phyloP scores from a whole-genome alignment of 192 early-diverging fungal species.

The Coemansia sp. region DNA sequence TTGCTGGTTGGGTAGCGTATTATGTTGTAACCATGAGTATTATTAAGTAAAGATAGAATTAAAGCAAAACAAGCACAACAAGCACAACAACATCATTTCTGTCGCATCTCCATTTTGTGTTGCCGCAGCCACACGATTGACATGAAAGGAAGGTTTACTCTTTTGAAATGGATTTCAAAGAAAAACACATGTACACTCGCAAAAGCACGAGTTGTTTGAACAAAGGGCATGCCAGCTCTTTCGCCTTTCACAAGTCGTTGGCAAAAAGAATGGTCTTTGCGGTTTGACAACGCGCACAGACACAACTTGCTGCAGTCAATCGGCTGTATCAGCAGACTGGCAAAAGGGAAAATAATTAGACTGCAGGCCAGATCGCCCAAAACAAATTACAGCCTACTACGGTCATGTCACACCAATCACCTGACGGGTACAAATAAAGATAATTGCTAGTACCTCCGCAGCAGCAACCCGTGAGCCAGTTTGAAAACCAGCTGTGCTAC shows the following conservation, averaged over 20 bases:
- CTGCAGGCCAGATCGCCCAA: not conserved
- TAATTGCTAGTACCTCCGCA: not conserved
- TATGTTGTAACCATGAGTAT: not conserved
- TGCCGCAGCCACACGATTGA: not conserved
- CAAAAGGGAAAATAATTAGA: not conserved
- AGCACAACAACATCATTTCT: not conserved
- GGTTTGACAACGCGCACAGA: not conserved
- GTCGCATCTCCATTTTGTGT: not conserved
- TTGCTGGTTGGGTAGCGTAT: not conserved
- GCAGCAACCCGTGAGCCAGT: not conserved
- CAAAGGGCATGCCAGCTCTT: not conserved
- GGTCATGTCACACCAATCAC: not conserved
- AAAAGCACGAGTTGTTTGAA: not conserved
- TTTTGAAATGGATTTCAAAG: not conserved
- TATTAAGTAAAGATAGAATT: not conserved
- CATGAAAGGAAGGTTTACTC: not conserved
- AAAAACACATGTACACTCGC: not conserved
- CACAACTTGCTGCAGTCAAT: not conserved
- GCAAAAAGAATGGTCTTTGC: not conserved
- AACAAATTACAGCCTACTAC: not conserved
- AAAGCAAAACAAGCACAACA: not conserved
- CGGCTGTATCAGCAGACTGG: conserved; percentile 1
- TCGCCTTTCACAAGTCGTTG: not conserved
- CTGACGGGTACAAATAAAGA: not conserved
- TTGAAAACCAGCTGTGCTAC: not conserved